phyloP scores from a whole-genome alignment of 768 basidiomycete species.

The Dioszegia crocea region DNA sequence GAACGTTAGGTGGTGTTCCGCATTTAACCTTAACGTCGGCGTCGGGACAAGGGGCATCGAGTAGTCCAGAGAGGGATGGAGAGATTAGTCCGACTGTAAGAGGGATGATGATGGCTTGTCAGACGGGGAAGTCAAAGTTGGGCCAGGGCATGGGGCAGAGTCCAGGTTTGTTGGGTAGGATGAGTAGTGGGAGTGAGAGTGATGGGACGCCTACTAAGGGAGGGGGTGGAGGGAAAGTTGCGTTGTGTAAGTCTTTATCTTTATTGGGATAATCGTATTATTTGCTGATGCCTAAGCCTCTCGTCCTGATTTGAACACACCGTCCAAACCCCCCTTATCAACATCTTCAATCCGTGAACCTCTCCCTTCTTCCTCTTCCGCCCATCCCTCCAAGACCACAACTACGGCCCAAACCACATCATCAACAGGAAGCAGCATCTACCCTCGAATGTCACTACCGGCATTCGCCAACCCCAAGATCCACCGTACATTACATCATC shows the following conservation, averaged over 20 bases:
- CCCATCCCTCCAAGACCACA: no score
- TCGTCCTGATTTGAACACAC: background rate
- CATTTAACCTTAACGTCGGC: slow-evolving; percentile 32
- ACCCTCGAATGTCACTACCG: slow-evolving; percentile 39
- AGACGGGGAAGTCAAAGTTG: background rate
- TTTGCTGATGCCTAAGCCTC: no score
- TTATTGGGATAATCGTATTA: background rate
- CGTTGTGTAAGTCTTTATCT: background rate
- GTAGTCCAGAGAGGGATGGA: slow-evolving; percentile 21
- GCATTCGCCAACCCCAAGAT: slow-evolving; percentile 33
- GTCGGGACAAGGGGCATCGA: slow-evolving; percentile 5
- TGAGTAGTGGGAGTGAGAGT: slow-evolving; percentile 37
- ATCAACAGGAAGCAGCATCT: slow-evolving; percentile 8
- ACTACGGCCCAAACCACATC: no score
- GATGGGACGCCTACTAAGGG: slow-evolving; percentile 47
- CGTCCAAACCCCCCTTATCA: slow-evolving; percentile 1
- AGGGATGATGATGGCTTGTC: background rate
- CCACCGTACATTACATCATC: slow-evolving; percentile 35
- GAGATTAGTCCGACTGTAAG: slow-evolving; percentile 37
- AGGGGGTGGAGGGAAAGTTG: slow-evolving; percentile 31
- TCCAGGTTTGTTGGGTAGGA: background rate
- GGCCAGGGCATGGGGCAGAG: no score
- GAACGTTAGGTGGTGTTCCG: slow-evolving; percentile 11
- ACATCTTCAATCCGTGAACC: background rate
- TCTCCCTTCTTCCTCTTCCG: background rate